These are phyloP conservation scores for Obelidium mucronatum DNA, from an alignment of 192 early-diverging fungal genomes.

Conservation along the genomic window DNA sequence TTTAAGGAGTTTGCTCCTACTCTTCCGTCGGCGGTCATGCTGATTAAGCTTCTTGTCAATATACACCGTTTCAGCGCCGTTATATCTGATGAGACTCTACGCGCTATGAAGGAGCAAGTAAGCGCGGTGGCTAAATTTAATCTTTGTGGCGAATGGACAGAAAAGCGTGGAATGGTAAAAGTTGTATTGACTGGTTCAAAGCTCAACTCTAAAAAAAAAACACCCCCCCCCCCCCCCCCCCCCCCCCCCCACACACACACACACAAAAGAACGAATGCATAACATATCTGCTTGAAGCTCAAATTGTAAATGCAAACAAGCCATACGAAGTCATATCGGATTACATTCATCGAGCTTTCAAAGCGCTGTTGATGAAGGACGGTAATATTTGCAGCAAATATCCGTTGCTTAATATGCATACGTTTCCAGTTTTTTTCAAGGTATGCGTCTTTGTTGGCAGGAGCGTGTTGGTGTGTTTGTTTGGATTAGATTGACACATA, in stretches of 20 bases:
- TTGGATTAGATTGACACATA: not conserved
- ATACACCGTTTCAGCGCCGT: not conserved
- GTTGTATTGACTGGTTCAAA: no score
- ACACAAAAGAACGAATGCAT: not conserved
- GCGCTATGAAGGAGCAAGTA: not conserved
- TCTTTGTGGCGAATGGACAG: constrained; percentile 2
- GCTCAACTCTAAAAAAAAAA: no score
- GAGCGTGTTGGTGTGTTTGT: no score
- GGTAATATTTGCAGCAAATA: constrained; percentile 19
- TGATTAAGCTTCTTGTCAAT: constrained; percentile 15
- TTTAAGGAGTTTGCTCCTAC: constrained; percentile 29
- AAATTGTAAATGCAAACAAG: constrained; percentile 4
- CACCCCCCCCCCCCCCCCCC: no score
- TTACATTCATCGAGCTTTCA: constrained; percentile 19
- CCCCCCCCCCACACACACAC: not conserved
- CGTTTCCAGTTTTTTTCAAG: constrained; percentile 31
- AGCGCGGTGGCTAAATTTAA: constrained; percentile 9
- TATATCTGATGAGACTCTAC: not conserved
- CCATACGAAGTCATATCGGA: constrained; percentile 20
- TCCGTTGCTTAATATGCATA: constrained; percentile 21
- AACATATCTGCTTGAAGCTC: constrained; percentile 1
- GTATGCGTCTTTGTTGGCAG: not conserved
- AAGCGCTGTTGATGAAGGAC: not conserved
- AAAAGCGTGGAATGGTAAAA: not conserved
- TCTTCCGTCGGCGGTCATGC: constrained; percentile 13